Evolutionary conservation across 345 rosid genomes (phyloP).

Genomic region (Camelina sativa): DNA sequence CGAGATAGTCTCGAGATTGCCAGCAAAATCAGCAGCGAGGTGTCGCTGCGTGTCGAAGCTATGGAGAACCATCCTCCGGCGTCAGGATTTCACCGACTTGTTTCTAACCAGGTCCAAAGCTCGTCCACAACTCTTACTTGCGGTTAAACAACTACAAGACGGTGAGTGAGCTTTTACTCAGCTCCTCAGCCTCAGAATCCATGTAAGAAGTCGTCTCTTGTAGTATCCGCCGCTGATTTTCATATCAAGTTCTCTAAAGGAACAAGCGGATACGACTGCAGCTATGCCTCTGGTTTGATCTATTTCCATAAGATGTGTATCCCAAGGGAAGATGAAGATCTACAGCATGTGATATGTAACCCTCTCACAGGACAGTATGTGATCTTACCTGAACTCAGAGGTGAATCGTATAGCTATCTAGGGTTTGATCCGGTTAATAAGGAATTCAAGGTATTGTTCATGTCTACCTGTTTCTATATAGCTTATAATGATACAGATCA

Average conservation of each 20-base stretch:
- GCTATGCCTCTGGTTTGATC: neutral
- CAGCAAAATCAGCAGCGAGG: too few species aligned
- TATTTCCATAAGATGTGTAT: neutral
- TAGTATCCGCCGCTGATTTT: neutral
- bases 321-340: neutral
- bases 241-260: neutral
- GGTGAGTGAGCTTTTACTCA: neutral
- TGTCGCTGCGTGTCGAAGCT: too few species aligned
- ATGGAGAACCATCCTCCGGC: too few species aligned
- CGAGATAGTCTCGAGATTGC: too few species aligned
- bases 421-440: neutral
- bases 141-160: neutral
- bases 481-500: neutral
- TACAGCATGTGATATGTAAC: neutral
- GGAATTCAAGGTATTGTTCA: neutral
- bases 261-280: accelerated
- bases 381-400: too few species aligned
- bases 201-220: neutral
- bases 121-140: neutral
- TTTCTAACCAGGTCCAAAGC: neutral
- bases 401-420: neutral
- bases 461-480: neutral
- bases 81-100: too few species aligned
- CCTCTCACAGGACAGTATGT: neutral
- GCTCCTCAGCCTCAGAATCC: neutral